Base-by-base conservation (phyloP, 1,139 yeast species). In the Ogataea hybrid region DNA sequence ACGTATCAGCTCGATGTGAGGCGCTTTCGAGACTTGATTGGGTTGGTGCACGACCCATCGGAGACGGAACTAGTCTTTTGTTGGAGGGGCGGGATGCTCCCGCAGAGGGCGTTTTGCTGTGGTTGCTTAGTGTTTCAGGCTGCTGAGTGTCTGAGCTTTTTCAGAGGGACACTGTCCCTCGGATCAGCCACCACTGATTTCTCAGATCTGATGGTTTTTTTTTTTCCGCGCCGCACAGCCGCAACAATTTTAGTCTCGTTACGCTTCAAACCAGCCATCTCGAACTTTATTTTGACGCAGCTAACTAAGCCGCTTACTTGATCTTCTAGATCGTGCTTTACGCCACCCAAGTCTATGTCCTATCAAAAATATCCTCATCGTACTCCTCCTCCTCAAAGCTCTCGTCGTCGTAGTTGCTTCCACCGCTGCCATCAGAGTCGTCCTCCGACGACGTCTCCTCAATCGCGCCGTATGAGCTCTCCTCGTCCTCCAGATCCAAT, bases 361-460 rank as follows among this genome's bases (percentile, higher is more conserved):
- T 73, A 33, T 72, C 80, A 57, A 75, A 75, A 34, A 74, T 57
- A 44, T 77, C 79, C 48, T 72, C 78, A 27, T 70, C 56, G 17
- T 34, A 50, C 15, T 51, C 52, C 27, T 51, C 54, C 28, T 53
- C 79, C 35, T 52, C 59, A 20, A 50, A 49, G 10, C 51, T 50
- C 28, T 50, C 57, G 23, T 55, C 60, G 31, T 54, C 59, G 32
- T 54, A 49, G 29, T 58, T 61, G 37, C 45, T 35, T 15, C 46
- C 53, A 21, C 52, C 51, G 14, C 38, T 52, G 22, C 50, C 53
- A 7, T 64, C 72, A 25, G 61, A 61, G 29, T 60, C 69, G 18
- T 61, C 68, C 2, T 62, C 67, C 12, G 60, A 66, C 4, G 60
- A 69, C 8, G 59, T 65, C 20, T 48, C 54, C 10, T 50, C 67